Conservation (phyloP, 2,329 filamentous ascomycete genomes). For the Trichoderma breve region DNA sequence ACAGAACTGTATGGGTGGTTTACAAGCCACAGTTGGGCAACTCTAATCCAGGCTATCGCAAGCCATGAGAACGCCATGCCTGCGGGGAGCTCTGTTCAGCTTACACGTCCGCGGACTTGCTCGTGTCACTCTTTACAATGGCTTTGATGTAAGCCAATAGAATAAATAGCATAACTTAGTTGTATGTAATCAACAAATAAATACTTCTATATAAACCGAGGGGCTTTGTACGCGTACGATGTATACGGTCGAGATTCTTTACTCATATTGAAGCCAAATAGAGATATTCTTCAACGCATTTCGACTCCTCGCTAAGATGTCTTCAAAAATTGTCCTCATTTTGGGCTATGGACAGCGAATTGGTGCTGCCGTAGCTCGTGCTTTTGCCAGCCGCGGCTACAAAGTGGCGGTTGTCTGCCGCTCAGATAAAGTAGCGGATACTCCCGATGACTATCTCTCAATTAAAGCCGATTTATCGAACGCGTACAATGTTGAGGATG, state of each 20-base stretch:
- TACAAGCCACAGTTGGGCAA: not conserved
- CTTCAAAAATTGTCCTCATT: not conserved
- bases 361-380: not conserved
- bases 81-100: not conserved
- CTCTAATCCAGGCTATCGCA: not conserved
- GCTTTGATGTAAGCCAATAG: not conserved
- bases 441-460: not conserved
- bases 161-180: not conserved
- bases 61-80: not conserved
- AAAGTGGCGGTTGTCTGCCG: conserved; percentile 6
- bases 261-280: not conserved
- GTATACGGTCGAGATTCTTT: not conserved
- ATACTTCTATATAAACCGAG: not conserved
- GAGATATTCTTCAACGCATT: not conserved
- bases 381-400: not conserved
- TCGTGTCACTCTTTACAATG: not conserved
- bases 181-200: not conserved
- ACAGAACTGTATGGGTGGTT: not conserved
- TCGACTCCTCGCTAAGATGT: not conserved
- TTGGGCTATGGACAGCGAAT: conserved; percentile 1
- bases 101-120: not conserved
- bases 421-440: not conserved
- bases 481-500: not conserved
- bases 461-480: conserved; percentile 2
- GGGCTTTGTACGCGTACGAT: not conserved